A percentile compares a stretch with the other conserved stretches of the same genome.
Conservation (phyloP, 139 green algal genomes). For the Chlorella ohadii region DNA sequence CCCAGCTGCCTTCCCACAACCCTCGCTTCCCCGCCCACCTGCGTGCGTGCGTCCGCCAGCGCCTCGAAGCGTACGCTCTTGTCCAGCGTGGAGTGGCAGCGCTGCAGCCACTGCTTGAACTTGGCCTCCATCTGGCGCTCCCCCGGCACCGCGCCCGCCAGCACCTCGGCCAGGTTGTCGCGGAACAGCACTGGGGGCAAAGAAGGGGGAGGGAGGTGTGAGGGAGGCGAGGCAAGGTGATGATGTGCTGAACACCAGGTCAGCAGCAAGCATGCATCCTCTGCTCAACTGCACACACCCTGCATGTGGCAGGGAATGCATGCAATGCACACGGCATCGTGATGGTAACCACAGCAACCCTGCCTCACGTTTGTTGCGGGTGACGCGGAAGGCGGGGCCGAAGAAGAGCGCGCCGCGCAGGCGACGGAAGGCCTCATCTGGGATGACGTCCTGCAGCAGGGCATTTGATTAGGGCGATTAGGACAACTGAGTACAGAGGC, state of each 20-base stretch:
- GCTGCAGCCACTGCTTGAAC: slow-evolving; percentile 73
- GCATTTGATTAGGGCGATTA: no score
- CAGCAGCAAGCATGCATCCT: not conserved
- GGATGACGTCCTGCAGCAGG: slow-evolving; percentile 61
- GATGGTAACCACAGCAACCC: not conserved
- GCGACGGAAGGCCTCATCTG: slow-evolving; percentile 77
- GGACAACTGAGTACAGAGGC: no score
- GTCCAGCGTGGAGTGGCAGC: slow-evolving; percentile 78
- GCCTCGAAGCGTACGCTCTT: slow-evolving; percentile 64
- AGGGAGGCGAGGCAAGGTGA: not conserved
- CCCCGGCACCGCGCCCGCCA: slow-evolving; percentile 57
- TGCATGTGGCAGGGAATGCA: no score
- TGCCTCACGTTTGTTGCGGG: slow-evolving; percentile 74
- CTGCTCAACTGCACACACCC: no score
- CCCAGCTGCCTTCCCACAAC: not conserved
- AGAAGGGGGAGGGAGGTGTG: not conserved
- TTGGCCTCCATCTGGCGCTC: slow-evolving; percentile 62
- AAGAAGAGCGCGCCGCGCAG: slow-evolving; percentile 83
- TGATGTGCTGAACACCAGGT: not conserved
- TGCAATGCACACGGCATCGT: no score
- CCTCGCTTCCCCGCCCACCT: slow-evolving; percentile 37
- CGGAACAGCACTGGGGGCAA: slow-evolving; percentile 56
- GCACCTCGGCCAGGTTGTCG: slow-evolving; percentile 74
- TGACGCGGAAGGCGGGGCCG: slow-evolving; percentile 76
- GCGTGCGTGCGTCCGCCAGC: slow-evolving; percentile 44